Evolutionary conservation across 441 rosid species (phyloP).

Genomic region (Populus hybrid): DNA sequence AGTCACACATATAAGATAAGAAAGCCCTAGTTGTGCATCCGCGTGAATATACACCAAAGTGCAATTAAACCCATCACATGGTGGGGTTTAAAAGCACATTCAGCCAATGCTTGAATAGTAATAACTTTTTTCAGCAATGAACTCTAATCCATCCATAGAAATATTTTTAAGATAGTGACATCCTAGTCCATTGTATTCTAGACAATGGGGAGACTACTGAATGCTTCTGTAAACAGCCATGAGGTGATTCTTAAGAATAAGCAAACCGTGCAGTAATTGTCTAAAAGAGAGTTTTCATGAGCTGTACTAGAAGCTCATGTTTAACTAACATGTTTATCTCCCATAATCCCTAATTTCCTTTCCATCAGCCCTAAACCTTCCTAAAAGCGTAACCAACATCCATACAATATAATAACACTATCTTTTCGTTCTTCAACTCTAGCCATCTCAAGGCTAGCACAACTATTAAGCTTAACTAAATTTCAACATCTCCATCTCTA

Average conservation of each 20-base stretch:
- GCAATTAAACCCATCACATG: background rate
- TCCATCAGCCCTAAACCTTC: background rate
- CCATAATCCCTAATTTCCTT: background rate
- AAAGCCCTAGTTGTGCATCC: background rate
- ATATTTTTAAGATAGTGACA: background rate
- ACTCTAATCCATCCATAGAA: background rate
- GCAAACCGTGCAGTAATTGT: background rate
- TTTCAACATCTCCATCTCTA: background rate
- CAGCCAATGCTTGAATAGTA: background rate
- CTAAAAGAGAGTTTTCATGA: background rate
- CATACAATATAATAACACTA: background rate
- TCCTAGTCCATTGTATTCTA: background rate
- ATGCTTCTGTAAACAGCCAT: background rate
- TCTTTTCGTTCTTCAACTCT: background rate
- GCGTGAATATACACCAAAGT: background rate
- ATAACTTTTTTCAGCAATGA: background rate
- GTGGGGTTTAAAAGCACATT: background rate
- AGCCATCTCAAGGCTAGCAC: background rate
- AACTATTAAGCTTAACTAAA: background rate
- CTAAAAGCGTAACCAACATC: background rate
- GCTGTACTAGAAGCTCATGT: background rate
- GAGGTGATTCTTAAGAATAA: background rate
- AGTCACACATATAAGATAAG: background rate
- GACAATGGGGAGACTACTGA: background rate
- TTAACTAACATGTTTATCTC: background rate